phyloP scores from a whole-genome alignment of 148 eudicot genomes.

The Fagopyrum homotropicum region DNA sequence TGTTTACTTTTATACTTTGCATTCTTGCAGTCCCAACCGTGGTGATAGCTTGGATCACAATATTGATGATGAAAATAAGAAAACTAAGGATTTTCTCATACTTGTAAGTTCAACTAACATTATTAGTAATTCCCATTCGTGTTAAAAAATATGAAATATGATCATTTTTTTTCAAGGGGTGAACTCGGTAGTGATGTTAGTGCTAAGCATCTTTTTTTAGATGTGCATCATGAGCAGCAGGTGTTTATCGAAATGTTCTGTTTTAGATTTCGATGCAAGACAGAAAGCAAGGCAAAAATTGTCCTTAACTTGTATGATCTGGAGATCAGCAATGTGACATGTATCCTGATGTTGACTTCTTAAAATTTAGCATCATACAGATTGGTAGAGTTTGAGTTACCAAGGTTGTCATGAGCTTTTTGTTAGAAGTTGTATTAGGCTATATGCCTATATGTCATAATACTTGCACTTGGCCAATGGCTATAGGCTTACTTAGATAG shows the following conservation, averaged over 20 bases:
- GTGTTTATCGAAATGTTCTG: neutral
- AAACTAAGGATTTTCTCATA: slow-evolving; percentile 80
- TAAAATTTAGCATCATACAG: neutral
- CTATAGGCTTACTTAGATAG: neutral
- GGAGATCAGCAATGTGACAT: too few species aligned
- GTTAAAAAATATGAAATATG: neutral
- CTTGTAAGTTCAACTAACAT: slow-evolving; percentile 34
- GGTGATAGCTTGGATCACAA: slow-evolving; percentile 98
- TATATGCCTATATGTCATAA: neutral
- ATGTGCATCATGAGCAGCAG: neutral
- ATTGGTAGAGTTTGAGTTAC: neutral
- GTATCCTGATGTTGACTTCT: too few species aligned
- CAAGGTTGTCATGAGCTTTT: neutral
- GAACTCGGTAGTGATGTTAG: neutral
- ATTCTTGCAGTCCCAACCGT: slow-evolving; percentile 67
- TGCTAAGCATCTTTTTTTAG: too few species aligned
- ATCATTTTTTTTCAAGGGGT: neutral
- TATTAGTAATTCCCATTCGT: neutral
- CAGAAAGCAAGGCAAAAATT: too few species aligned
- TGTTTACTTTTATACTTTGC: neutral
- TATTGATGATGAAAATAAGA: slow-evolving; percentile 67
- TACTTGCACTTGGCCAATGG: neutral
- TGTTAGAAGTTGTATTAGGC: neutral
- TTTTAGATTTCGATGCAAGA: too few species aligned
- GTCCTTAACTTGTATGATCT: too few species aligned